Evolutionary conservation across 2,329 filamentous ascomycete species (phyloP).

Genomic region (Exophiala alcalophila): DNA sequence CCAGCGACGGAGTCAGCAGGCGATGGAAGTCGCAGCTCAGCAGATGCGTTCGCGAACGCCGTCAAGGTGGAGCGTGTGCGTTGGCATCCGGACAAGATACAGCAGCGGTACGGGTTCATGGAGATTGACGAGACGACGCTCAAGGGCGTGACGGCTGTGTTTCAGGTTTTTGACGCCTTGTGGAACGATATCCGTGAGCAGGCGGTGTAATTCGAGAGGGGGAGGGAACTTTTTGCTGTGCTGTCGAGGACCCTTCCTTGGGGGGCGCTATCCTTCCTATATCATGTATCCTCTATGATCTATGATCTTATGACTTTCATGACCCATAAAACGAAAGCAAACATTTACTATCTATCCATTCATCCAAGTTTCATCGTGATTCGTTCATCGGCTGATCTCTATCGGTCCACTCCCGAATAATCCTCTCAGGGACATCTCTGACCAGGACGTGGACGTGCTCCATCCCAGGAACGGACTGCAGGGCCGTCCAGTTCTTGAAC

Average conservation of each 20-base stretch:
- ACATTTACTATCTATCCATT: background rate
- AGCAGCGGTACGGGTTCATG: constrained; percentile 77
- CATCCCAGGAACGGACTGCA: constrained; percentile 59
- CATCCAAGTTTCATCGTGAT: background rate
- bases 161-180: constrained; percentile 81
- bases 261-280: too few relatives aligned
- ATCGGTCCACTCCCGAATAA: constrained; percentile 46
- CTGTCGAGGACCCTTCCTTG: too few relatives aligned
- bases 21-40: too few relatives aligned
- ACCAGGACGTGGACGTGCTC: constrained; percentile 58
- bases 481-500: constrained; percentile 63
- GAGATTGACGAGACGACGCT: constrained; percentile 72
- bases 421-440: constrained; percentile 45
- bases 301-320: too few relatives aligned
- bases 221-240: background rate
- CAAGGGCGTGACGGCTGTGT: constrained; percentile 80
- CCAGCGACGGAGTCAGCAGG: too few relatives aligned
- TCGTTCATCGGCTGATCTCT: constrained; percentile 28
- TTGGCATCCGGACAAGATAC: constrained; percentile 98
- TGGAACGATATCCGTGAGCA: constrained; percentile 54
- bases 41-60: constrained; percentile 44
- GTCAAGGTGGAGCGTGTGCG: constrained; percentile 83
- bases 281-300: too few relatives aligned
- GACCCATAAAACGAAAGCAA: too few relatives aligned
- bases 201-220: background rate